Base-by-base conservation (phyloP, 805 yeast genomes). In the Zygosaccharomyces kombuchaensis region DNA sequence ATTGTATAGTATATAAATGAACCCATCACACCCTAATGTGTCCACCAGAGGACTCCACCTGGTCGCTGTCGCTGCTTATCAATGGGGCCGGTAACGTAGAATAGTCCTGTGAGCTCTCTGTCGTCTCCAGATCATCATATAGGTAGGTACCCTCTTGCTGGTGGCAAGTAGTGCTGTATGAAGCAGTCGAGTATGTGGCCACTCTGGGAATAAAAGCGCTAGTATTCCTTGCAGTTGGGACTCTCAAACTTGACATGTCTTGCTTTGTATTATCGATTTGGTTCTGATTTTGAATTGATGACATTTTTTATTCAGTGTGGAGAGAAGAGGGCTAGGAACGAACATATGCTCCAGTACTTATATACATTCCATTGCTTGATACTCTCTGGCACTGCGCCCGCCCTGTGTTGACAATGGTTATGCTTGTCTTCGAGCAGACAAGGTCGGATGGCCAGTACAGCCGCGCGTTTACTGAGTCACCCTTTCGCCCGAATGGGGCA, bases 31-130 rank as follows among this genome's bases (percentile, higher is more conserved):
- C 60, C 32, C 60, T 49, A 26, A 58, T 52, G 47, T 59, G 62
- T 13, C 53, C 58, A 14, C 56, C 36, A 6, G 51, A 61, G 21
- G 63, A 56, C 36, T 57, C 59, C 9, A 60, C 43, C n/a, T 55
- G 57, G 7, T 60, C 65, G 14, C 17, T 38, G 44, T 60, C 63
- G 4, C 60, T 52, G 47, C 62, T 55, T 23, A 59, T 55, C 14
- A 55, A 47, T 12, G 49, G 49, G 13, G 54, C 48, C 16, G 54
- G 53, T 36, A 45, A 41, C 21, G 50, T 50, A 34, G 46, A 38
- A n/a, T 32, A 32, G 13, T 21, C 31, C 14, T 29, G 14, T 4
- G 32, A 29, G 32, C 16, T 29, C 32, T 29, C 16, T 29, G 10
- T 3, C 16, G 5, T 13, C 14, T 10, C n/a, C 21, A 19, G 3